Evolutionary conservation across 257 asterid species (phyloP), one percentile per base, ranked within the genome.

Genomic region (Solanum clarkiae): DNA sequence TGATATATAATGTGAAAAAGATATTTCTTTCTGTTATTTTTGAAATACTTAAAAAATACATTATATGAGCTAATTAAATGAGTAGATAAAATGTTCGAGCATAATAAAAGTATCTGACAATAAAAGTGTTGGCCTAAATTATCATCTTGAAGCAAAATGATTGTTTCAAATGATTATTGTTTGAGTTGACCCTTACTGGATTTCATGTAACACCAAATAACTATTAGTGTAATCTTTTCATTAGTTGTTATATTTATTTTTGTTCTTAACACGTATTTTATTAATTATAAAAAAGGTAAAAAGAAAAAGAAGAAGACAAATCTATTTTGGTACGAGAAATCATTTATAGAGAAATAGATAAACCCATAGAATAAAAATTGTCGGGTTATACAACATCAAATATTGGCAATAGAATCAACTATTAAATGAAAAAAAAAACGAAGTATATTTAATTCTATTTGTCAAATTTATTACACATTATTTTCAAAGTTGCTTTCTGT

Each of bases 401-500:
- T 84, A 82, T 84, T 65, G 79, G 77, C 89, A 66, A 81, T 24
- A 84, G 90, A 87, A 89, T 90, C 84, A 86, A 89, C 80, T 36
- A 82, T 59, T 82, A 81, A 42, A 86, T 71, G 55, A n/a, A 26
- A 69, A 81, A 17, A 74, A 22, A 22, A 24, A 4, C n/a, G 11
- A 24, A 8, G 8, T 47, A 47, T 53, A 47, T 65, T 69, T 54
- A 8, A 70, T 66, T 59, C 55, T 44, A 57, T 6, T 16, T 8
- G n/a, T 1, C n/a, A 68, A 77, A 40, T 7, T 54, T 24, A 55
- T 20, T n/a, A 63, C 59, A 80, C 80, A 29, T 68, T 81, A 49
- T 49, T 84, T 84, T 87, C 87, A 5, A 5, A 14, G 82, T 75
- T 8, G 45, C 82, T 75, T 24, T 24, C 44, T 49, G 59, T 32